phyloP scores from a whole-genome alignment of 768 basidiomycete genomes.

The Psilocybe sp. region DNA sequence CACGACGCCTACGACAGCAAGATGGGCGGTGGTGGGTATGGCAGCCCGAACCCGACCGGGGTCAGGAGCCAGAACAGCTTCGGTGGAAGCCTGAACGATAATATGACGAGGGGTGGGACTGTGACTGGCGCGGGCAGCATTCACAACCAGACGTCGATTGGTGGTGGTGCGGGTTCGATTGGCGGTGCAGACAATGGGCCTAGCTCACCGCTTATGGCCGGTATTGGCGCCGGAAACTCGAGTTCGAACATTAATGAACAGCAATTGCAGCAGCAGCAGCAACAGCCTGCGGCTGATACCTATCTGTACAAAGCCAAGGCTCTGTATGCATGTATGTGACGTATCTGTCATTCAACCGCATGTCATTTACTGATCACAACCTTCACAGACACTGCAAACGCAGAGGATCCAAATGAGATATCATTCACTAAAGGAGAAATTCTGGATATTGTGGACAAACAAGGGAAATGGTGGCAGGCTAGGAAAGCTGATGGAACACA shows the following conservation, averaged over 20 bases:
- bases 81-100: slow-evolving; percentile 39
- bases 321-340: slow-evolving; percentile 73
- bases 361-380: slow-evolving; percentile 18
- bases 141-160: slow-evolving; percentile 45
- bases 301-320: slow-evolving; percentile 83
- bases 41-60: slow-evolving; percentile 46
- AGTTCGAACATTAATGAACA: slow-evolving; percentile 10
- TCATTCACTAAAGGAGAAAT: slow-evolving; percentile 91
- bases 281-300: slow-evolving; percentile 34
- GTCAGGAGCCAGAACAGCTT: slow-evolving; percentile 56
- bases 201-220: slow-evolving; percentile 67
- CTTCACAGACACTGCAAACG: slow-evolving; percentile 79
- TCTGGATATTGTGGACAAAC: slow-evolving; percentile 89
- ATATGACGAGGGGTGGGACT: slow-evolving; percentile 33
- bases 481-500: slow-evolving; percentile 70
- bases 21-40: slow-evolving; percentile 43
- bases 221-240: slow-evolving; percentile 57
- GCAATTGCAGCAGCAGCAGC: too few species aligned
- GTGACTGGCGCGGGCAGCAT: slow-evolving; percentile 50
- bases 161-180: slow-evolving; percentile 37
- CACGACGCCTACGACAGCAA: slow-evolving; percentile 70
- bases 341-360: slow-evolving; percentile 13
- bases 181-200: slow-evolving; percentile 48
- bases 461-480: slow-evolving; percentile 93
- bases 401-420: slow-evolving; percentile 95